Evolutionary conservation across 2,329 filamentous ascomycete genomes (phyloP), one percentile per base, ranked within the genome.

Genomic region (Colletotrichum costaricense): DNA sequence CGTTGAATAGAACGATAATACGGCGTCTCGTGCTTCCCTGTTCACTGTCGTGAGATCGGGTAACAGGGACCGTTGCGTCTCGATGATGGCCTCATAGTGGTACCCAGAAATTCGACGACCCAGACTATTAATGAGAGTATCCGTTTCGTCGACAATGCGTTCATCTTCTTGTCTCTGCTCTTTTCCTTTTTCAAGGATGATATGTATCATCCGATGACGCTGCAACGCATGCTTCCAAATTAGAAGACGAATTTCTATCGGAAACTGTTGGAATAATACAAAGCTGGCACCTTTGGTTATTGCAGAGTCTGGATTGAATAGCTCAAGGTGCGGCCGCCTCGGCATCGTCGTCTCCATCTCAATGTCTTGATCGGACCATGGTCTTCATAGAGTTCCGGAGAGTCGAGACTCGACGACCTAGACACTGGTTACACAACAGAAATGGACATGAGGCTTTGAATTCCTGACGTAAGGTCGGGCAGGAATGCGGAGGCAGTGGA

Each of bases 241-340:
- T 0, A 72, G 42, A 30, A 55, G 16, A 1, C 70, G 70, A 2
- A 72, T 24, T 26, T 72, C 70, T 8, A 38, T 5, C 1, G 70
- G 66, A 6, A 72, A 46, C 19, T 60, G 24, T 3, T 33, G 2
- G 16, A 72, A 72, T 2, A 30, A 2, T 11, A 16, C 33, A 19
- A 64, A 69, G n/a, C n/a, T 54, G 1, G 14, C 11, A 3, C 14
- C 16, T 14, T 1, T 52, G 22, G 35, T n/a, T 11, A 11, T 7
- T 19, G 30, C 6, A 19, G 46, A 46, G 22, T 35, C 26, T 1
- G 24, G 33, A 60, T 69, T 69, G 59, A 69, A 72, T n/a, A 72
- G 70, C 11, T 72, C 57, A 11, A 72, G 66, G 8, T 72, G 66
- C 12, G 66, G 66, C 8, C 70, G 70, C 12, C 19, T 64, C 6